phyloP scores from a whole-genome alignment of 306 rosid genomes.

The Quercus aquifolioides region DNA sequence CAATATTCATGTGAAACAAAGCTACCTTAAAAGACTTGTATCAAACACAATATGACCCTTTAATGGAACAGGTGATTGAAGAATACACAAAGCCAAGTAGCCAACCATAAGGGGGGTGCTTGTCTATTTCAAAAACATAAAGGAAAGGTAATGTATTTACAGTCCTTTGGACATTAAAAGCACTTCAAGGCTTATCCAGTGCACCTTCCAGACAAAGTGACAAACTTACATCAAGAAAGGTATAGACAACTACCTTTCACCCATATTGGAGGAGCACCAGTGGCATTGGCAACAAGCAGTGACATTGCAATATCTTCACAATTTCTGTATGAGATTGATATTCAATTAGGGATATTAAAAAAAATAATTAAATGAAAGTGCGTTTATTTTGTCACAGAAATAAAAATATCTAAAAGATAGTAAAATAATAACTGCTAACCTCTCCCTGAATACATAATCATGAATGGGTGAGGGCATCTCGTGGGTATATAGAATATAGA shows the following conservation, averaged over 20 bases:
- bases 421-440: constrained; percentile 28
- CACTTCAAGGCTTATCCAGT: background rate
- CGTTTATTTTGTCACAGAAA: background rate
- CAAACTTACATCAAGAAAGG: background rate
- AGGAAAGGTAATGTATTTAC: background rate
- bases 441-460: constrained; percentile 40
- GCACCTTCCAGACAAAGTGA: background rate
- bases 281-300: constrained; percentile 51
- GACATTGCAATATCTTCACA: constrained; percentile 67
- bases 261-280: constrained; percentile 56
- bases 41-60: background rate
- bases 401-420: background rate
- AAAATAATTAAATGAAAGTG: background rate
- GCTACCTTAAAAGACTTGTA: background rate
- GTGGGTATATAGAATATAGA: constrained; percentile 39
- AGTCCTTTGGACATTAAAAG: background rate
- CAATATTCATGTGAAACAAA: background rate
- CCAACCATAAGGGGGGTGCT: background rate
- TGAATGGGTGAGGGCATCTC: constrained; percentile 40
- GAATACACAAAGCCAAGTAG: background rate
- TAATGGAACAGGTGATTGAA: background rate
- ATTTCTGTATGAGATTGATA: constrained; percentile 28
- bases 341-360: background rate
- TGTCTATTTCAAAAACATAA: background rate
- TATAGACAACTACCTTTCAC: constrained; percentile 40